Conservation (phyloP, 1,139 yeast genomes). For the Geotrichum bryndzae region DNA sequence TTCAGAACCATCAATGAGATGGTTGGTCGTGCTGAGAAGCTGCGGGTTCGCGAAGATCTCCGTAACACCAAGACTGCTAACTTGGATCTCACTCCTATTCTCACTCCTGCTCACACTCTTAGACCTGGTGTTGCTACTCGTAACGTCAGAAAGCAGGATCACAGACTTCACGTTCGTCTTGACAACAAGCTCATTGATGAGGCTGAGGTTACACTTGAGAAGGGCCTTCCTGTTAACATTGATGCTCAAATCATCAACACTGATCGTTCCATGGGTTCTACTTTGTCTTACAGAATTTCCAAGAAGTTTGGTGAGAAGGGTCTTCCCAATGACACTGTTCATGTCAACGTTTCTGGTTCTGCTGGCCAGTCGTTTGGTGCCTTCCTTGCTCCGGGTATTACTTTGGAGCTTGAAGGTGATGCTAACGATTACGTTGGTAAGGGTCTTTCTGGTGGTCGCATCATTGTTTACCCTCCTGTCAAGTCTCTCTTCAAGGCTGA, state of each 20-base stretch:
- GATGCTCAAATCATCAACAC: conserved; percentile 92
- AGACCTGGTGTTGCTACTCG: conserved; percentile 98
- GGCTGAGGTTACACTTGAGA: conserved; percentile 86
- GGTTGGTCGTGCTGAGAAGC: conserved; percentile 95
- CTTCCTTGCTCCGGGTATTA: conserved; percentile 91
- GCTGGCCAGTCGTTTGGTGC: conserved; percentile 99
- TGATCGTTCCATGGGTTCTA: conserved; percentile 93
- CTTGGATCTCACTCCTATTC: conserved; percentile 83
- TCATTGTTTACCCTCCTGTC: conserved; percentile 87
- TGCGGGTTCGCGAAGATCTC: conserved; percentile 76
- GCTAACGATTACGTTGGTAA: conserved; percentile 97
- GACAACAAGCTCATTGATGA: conserved; percentile 96
- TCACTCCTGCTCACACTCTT: conserved; percentile 93
- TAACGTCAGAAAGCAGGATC: conserved; percentile 91
- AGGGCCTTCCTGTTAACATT: conserved; percentile 90
- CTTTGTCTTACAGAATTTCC: conserved; percentile 88
- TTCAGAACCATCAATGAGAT: conserved; percentile 94
- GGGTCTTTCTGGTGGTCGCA: conserved; percentile 92
- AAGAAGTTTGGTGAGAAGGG: conserved; percentile 91
- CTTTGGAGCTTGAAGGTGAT: conserved; percentile 94
- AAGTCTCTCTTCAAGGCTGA: conserved; percentile 82
- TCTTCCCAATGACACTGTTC: conserved; percentile 92
- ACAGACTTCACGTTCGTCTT: conserved; percentile 81
- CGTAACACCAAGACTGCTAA: conserved; percentile 87
- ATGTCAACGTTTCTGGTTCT: conserved; percentile 82